Evolutionary conservation across 257 asterid genomes (phyloP), one percentile per base, ranked within the genome.

Genomic region (Mentha longifolia): DNA sequence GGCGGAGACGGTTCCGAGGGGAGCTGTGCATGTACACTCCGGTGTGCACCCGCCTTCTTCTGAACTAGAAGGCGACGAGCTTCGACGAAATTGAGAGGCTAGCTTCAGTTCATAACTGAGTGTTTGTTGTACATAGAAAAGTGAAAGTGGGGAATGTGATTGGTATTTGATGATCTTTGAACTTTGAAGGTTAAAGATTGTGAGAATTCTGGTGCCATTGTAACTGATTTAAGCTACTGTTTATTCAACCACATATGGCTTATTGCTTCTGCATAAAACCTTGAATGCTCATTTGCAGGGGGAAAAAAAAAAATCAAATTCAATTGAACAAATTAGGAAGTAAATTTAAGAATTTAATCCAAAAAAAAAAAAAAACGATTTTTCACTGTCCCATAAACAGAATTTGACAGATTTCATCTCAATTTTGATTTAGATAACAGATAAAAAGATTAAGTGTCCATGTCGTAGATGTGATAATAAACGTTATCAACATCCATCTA

Each of bases 1-100:
- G 85, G 75, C 81, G 61, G 80, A 80, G 74, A 76, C 83, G 76
- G 60, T 77, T 80, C 50, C 88, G 68, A 50, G 86, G 88, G 68
- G 86, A 86, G 81, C 65, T 76, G 7, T 58, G 78, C 22, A 65
- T 77, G 43, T 82, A 74, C 60, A 78, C 85, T 28, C 79, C 87
- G 42, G 57, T 79, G 22, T 80, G 84, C 74, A 77, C 87, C 70
- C 80, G 71, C 70, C 77, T 79, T 60, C 67, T 85, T 64, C 82
- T 85, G 72, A 80, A 67, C 81, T 88, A 77, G 84, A 46, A 8
- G 3, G 14, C 33, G 51, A 12, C 13, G 42, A 7, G 15, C 64
- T 55, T 22, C 2, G 7, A 55, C 39, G 39, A 0, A 6, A 55
- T 33, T 4, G 17, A 5, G 39, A 30, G 5, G 39, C 5, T 6